Percentiles rank a stretch among this genome's conserved stretches.
Conservation (phyloP, 2,329 filamentous ascomycete genomes). For the Trichophyton benhamiae region DNA sequence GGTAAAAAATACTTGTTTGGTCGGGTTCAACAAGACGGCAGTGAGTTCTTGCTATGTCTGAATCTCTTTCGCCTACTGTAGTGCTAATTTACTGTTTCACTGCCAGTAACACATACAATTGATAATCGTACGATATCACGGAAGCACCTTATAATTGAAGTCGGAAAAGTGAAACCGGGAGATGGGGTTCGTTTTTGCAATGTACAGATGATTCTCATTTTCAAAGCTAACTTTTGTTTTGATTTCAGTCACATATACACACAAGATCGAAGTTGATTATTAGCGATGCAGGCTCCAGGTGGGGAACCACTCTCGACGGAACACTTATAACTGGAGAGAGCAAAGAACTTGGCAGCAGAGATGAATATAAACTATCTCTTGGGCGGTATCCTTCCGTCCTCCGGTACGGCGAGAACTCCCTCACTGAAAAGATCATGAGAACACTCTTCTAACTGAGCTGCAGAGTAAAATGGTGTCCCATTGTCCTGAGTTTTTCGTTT, state of each 20-base stretch:
- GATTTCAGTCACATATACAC: constrained; percentile 45
- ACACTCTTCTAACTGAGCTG: constrained; percentile 6
- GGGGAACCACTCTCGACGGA: constrained; percentile 68
- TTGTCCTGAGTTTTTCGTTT: constrained; percentile 71
- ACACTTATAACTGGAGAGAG: constrained; percentile 53
- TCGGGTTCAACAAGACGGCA: constrained; percentile 47
- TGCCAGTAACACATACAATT: constrained; percentile 55
- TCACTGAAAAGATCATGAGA: not conserved
- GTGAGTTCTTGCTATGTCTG: constrained; percentile 13
- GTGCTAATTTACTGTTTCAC: not conserved
- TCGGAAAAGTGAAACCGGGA: constrained; percentile 52
- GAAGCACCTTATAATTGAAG: constrained; percentile 69
- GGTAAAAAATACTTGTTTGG: constrained; percentile 80
- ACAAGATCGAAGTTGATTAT: constrained; percentile 59
- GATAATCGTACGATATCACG: constrained; percentile 74
- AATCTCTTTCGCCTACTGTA: not conserved
- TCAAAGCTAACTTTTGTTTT: constrained; percentile 1
- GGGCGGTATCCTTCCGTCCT: constrained; percentile 53
- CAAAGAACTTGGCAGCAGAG: constrained; percentile 19
- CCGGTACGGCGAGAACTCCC: constrained; percentile 19
- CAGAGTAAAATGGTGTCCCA: constrained; percentile 66
- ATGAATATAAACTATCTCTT: constrained; percentile 55
- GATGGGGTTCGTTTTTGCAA: constrained; percentile 46
- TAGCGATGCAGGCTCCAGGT: constrained; percentile 70
- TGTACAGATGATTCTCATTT: constrained; percentile 10